Evolutionary conservation across 768 basidiomycete genomes (phyloP).

Genomic region (Boletus pseudo-olivaceus): DNA sequence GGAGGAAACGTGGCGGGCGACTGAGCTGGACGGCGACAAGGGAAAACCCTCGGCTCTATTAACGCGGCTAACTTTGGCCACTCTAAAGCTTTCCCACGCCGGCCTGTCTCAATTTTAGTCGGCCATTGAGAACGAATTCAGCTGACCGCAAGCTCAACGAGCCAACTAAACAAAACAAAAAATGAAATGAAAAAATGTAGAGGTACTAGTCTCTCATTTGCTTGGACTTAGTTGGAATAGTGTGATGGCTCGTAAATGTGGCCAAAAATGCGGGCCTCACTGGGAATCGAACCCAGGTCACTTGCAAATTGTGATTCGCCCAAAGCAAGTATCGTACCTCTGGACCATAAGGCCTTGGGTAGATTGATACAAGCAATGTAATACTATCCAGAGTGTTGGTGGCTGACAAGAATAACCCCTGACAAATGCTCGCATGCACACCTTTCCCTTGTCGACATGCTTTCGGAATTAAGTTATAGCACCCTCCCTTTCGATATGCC

Average conservation of each 20-base stretch:
- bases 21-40: constrained; percentile 13
- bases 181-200: no score
- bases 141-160: neutral
- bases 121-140: neutral
- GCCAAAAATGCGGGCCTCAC: constrained; percentile 26
- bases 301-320: constrained; percentile 30
- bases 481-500: constrained; percentile 7
- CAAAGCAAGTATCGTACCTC: constrained; percentile 40
- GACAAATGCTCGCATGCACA: neutral
- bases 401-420: constrained; percentile 15
- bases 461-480: constrained; percentile 14
- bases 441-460: constrained; percentile 18
- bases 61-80: constrained; percentile 27
- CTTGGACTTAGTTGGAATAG: neutral
- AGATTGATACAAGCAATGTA: no score
- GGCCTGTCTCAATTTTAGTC: constrained; percentile 4
- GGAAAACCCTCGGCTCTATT: constrained; percentile 19
- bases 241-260: no score
- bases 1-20: constrained; percentile 19
- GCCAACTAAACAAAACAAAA: neutral
- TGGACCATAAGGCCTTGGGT: constrained; percentile 31
- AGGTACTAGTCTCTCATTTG: neutral
- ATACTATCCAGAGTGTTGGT: neutral
- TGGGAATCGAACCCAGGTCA: constrained; percentile 40
- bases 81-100: constrained; percentile 21